A percentile compares a stretch with the other conserved stretches of the same genome.
phyloP scores from a whole-genome alignment of 257 asterid genomes.

The Scutellaria galericulata region DNA sequence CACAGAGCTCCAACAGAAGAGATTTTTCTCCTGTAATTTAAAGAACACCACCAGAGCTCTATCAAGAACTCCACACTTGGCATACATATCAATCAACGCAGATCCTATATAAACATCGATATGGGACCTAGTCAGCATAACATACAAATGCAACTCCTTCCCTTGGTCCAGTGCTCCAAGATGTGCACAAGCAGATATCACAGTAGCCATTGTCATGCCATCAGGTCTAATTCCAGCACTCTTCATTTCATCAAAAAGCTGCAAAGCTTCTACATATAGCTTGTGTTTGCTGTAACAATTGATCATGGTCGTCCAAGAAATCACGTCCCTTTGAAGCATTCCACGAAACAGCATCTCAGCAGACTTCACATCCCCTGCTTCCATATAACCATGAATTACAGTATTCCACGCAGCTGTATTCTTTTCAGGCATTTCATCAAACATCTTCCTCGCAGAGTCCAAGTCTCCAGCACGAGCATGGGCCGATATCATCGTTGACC shows the following conservation, averaged over 20 bases:
- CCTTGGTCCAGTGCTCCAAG: slow-evolving; percentile 73
- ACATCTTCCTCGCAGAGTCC: slow-evolving; percentile 58
- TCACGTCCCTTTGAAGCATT: slow-evolving; percentile 67
- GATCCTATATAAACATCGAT: slow-evolving; percentile 73
- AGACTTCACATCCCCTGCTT: slow-evolving; percentile 65
- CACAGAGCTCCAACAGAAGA: slow-evolving; percentile 79
- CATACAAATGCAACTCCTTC: slow-evolving; percentile 66
- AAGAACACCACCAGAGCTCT: slow-evolving; percentile 67
- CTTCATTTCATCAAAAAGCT: slow-evolving; percentile 66
- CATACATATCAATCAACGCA: slow-evolving; percentile 83
- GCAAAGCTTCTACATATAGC: slow-evolving; percentile 57
- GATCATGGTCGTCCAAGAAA: slow-evolving; percentile 95
- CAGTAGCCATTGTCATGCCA: slow-evolving; percentile 78
- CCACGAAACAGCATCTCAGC: slow-evolving; percentile 60
- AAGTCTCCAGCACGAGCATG: slow-evolving; percentile 58
- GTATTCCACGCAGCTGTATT: slow-evolving; percentile 70
- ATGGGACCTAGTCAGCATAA: slow-evolving; percentile 41
- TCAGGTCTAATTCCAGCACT: slow-evolving; percentile 58
- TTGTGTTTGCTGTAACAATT: slow-evolving; percentile 61
- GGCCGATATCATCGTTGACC: slow-evolving; percentile 72
- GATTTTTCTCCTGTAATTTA: slow-evolving; percentile 66
- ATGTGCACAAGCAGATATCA: slow-evolving; percentile 89
- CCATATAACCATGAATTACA: slow-evolving; percentile 67
- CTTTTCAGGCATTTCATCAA: slow-evolving; percentile 66
- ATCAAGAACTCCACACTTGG: slow-evolving; percentile 77